Percentiles rank a stretch among this genome's conserved stretches.
Conservation (phyloP, 2,329 filamentous ascomycete genomes). For the Simplicillium sp. region DNA sequence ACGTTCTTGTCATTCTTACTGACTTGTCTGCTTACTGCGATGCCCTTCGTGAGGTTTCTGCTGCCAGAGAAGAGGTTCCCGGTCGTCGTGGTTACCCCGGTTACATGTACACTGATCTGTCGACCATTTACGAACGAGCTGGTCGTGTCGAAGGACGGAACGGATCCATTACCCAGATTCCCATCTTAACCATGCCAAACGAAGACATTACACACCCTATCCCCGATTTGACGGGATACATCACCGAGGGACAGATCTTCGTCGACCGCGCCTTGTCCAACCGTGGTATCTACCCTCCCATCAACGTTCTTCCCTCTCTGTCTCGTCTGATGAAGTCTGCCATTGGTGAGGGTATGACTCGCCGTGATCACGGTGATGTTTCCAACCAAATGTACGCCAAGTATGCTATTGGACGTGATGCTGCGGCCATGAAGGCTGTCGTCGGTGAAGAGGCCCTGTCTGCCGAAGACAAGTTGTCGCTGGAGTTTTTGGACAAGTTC, state of each 20-base stretch:
- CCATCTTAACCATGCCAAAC: conserved; percentile 99
- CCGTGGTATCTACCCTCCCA: conserved; percentile 96
- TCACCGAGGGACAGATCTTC: conserved; percentile 98
- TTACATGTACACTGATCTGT: conserved; percentile 99
- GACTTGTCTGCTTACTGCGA: conserved; percentile 98
- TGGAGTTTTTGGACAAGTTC: conserved; percentile 98
- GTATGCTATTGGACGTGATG: conserved; percentile 97
- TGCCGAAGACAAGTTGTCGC: conserved; percentile 90
- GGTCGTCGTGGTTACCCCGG: conserved; percentile 98
- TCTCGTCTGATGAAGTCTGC: conserved; percentile 99
- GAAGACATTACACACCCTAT: conserved; percentile 99
- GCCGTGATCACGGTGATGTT: conserved; percentile 94
- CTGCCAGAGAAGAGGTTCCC: conserved; percentile 95
- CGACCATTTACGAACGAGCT: conserved; percentile 98
- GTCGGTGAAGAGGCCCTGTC: conserved; percentile 96
- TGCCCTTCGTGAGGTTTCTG: conserved; percentile 95
- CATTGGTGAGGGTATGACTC: conserved; percentile 93
- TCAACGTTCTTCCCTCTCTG: conserved; percentile 95
- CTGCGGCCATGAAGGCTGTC: conserved; percentile 97
- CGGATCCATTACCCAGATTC: conserved; percentile 97
- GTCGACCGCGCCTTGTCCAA: conserved; percentile 90
- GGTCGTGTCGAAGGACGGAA: conserved; percentile 95
- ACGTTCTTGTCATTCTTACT: conserved; percentile 96
- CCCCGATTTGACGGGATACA: conserved; percentile 96
- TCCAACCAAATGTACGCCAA: conserved; percentile 99